Base-by-base conservation (phyloP, 192 early-diverging fungal species). In the Coemansia sp. region DNA sequence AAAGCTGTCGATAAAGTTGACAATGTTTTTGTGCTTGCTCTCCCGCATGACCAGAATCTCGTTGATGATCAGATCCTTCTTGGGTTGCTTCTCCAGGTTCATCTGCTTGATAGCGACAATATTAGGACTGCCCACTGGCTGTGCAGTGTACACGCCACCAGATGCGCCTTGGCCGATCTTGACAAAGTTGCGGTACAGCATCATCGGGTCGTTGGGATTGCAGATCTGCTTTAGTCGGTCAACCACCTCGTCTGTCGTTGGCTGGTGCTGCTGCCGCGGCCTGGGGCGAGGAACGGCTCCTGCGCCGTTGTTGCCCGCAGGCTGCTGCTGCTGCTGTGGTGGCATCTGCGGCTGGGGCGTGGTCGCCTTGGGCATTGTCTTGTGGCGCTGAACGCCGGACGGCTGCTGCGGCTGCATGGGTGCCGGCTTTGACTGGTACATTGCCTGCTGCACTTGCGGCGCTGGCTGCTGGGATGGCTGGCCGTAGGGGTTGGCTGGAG, bases 81-180 rank as follows among this genome's bases (percentile, higher is more conserved):
- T 87, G 47, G 92, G 92, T 77, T 96, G 94, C 61, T 84, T 79
- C 10, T 86, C 74, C 59, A 96, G 79, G 72, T 94, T 90, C 91
- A 96, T 96, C 72, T 94, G 93, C 79, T 96, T 96, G 82, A 96
- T 93, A 2, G 94, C 94, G 25, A 95, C 93, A 66, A 90, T 87
- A 59, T 88, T 85, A 42, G 88, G 86, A 25, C 84, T 89, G 34
- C 79, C 74, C n/a, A 90, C 74, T 45, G 89, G 84, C 35, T 88
- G 87, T 25, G 97, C 97, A 60, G 94, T 88, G 80, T 94, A 99
- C 42, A 99, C 97, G 18, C 93, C 94, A 39, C 97, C 97, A 33
- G 95, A 97, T 5, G 95, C 95, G 76, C 96, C 95, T 86, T 97
- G 96, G 3, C 97, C 94, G 80, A 96, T 92, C 84, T 94, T 93